Evolutionary conservation across 768 basidiomycete species (phyloP).

Genomic region (Tylopilus subfusipes): DNA sequence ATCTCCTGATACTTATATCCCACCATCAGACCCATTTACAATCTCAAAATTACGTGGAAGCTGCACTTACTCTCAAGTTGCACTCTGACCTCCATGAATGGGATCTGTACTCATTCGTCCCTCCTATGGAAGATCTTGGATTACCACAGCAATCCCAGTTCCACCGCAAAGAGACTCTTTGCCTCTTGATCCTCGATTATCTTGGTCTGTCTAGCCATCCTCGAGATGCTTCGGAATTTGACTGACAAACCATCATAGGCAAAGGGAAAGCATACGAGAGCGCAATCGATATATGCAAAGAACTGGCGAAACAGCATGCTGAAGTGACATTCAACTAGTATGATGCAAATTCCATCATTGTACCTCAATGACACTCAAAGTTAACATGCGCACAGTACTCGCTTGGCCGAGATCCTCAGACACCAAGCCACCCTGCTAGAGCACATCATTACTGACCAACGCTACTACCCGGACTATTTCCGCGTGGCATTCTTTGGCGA

Average conservation of each 20-base stretch:
- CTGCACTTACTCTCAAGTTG: slow-evolving; percentile 87
- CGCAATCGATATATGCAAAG: slow-evolving; percentile 90
- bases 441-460: slow-evolving; percentile 77
- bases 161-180: slow-evolving; percentile 89
- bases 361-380: neutral
- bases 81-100: slow-evolving; percentile 94
- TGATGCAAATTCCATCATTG: slow-evolving; percentile 22
- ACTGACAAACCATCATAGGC: slow-evolving; percentile 41
- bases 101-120: slow-evolving; percentile 77
- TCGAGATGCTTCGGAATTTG: slow-evolving; percentile 1
- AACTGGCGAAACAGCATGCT: slow-evolving; percentile 83
- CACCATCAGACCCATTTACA: slow-evolving; percentile 71
- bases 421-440: slow-evolving; percentile 88
- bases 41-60: slow-evolving; percentile 89
- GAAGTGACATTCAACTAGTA: slow-evolving; percentile 91
- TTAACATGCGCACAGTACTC: slow-evolving; percentile 46
- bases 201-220: slow-evolving; percentile 51
- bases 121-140: slow-evolving; percentile 85
- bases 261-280: slow-evolving; percentile 98
- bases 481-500: slow-evolving; percentile 91
- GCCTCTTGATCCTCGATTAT: slow-evolving; percentile 89
- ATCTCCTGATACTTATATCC: slow-evolving; percentile 14
- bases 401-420: slow-evolving; percentile 79
- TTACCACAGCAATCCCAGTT: slow-evolving; percentile 93
- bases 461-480: slow-evolving; percentile 92